Conservation (phyloP, 116 monocot genomes). For the Dioscorea cayenensis region DNA sequence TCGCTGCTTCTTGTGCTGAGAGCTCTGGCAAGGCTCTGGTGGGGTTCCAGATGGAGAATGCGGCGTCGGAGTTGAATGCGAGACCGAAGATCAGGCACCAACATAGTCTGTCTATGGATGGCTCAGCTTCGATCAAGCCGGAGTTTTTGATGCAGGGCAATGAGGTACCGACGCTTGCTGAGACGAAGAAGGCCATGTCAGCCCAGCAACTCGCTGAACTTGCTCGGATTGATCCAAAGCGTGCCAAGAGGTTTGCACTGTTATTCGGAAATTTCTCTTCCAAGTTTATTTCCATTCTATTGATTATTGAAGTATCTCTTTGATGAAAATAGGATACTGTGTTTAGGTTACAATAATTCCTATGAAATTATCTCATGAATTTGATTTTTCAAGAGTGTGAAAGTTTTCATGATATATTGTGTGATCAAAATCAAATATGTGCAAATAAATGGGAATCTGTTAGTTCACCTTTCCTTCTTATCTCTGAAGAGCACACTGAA, state of each 20-base stretch:
- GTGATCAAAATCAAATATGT: no score
- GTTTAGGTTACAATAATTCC: no score
- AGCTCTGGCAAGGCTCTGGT: neutral
- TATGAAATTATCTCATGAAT: no score
- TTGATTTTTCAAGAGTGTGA: no score
- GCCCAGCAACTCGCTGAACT: neutral
- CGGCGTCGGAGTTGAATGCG: slow-evolving; percentile 15
- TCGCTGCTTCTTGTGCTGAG: slow-evolving; percentile 19
- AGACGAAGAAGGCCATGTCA: slow-evolving; percentile 7
- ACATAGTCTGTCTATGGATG: slow-evolving; percentile 81
- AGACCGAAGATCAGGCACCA: slow-evolving; percentile 62
- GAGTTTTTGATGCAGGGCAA: slow-evolving; percentile 15
- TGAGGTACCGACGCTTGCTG: slow-evolving; percentile 5
- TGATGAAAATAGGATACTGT: neutral
- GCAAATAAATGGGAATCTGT: no score
- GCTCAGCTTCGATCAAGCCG: slow-evolving; percentile 28
- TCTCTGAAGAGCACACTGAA: no score
- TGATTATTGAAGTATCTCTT: neutral
- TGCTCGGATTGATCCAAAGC: neutral
- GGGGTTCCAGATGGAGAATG: slow-evolving; percentile 1
- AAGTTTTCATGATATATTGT: no score
- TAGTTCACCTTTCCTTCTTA: no score
- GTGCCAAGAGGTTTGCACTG: slow-evolving; percentile 5
- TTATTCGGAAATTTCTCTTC: neutral
- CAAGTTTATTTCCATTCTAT: neutral